A percentile compares a stretch with the other conserved stretches of the same genome.
These are phyloP conservation scores for Dendrobium officinale DNA, from an alignment of 106 monocot genomes.

Conservation along the genomic window DNA sequence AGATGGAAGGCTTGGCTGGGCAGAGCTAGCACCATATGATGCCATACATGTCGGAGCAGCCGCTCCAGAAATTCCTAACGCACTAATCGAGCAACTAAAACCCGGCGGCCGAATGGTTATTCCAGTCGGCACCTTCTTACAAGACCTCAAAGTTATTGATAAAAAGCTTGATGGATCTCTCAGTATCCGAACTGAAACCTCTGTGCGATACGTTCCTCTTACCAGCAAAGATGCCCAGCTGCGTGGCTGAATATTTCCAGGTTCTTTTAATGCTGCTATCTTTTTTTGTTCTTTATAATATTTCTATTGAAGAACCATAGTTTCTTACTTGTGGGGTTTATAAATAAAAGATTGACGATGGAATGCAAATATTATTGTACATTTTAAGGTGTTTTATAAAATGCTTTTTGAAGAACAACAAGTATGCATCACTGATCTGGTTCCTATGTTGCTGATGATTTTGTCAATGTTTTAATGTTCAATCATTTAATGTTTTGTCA, in stretches of 20 bases:
- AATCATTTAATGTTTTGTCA: no score
- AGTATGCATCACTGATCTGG: no score
- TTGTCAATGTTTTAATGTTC: no score
- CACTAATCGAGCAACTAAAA: conserved; percentile 67
- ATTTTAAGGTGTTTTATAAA: no score
- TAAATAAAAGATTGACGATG: neutral
- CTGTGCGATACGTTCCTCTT: conserved; percentile 82
- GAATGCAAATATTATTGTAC: no score
- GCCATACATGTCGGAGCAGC: conserved; percentile 89
- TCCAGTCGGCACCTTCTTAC: conserved; percentile 65
- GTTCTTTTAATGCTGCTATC: neutral
- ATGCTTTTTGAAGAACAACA: no score
- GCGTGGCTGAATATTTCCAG: conserved; percentile 8
- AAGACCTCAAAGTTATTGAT: conserved; percentile 73
- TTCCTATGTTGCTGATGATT: no score
- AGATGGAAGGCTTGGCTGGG: conserved; percentile 84
- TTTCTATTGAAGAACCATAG: neutral
- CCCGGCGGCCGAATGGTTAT: conserved; percentile 86
- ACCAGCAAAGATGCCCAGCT: conserved; percentile 70
- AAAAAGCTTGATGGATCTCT: conserved; percentile 67
- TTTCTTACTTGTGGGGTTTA: neutral
- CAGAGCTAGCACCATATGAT: conserved; percentile 72
- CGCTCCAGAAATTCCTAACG: conserved; percentile 57
- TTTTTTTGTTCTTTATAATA: neutral
- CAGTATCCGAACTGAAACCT: conserved; percentile 34